Percentiles rank a stretch among this genome's conserved stretches.
Conservation (phyloP, 192 early-diverging fungal genomes). For the Gryganskiella cystojenkinii region DNA sequence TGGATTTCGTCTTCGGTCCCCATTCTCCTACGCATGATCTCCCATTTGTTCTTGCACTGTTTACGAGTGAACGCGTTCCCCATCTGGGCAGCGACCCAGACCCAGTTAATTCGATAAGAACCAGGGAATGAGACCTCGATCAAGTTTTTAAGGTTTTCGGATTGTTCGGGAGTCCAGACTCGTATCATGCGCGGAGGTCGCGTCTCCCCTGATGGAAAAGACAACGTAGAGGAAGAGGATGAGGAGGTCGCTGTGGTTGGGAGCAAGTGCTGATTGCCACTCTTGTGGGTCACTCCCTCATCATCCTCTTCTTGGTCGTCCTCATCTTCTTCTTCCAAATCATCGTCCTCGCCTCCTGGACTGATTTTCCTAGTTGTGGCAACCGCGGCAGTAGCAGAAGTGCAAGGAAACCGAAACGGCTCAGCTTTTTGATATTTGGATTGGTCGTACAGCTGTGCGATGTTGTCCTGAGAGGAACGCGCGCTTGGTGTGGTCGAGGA, state of each 20-base stretch:
- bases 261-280: neutral
- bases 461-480: slow-evolving; percentile 34
- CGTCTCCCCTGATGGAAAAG: neutral
- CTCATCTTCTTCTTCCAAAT: slow-evolving; percentile 6
- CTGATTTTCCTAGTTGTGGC: too few relatives aligned
- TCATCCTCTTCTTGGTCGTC: slow-evolving; percentile 21
- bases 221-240: neutral
- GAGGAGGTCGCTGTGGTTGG: neutral
- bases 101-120: slow-evolving; percentile 49
- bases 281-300: slow-evolving; percentile 2
- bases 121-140: slow-evolving; percentile 50
- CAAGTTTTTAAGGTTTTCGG: slow-evolving; percentile 37
- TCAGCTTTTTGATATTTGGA: neutral
- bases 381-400: too few relatives aligned
- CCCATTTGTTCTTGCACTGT: slow-evolving; percentile 54
- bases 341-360: neutral
- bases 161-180: slow-evolving; percentile 43
- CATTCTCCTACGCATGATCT: slow-evolving; percentile 44
- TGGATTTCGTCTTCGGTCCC: slow-evolving; percentile 41
- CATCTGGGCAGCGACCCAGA: slow-evolving; percentile 49
- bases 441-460: slow-evolving; percentile 11
- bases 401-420: too few relatives aligned
- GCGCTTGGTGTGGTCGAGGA: slow-evolving; percentile 24
- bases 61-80: slow-evolving; percentile 45
- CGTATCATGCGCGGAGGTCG: slow-evolving; percentile 34